Conservation (phyloP, 2,329 filamentous ascomycete genomes). For the Penicillium griseofulvum region DNA sequence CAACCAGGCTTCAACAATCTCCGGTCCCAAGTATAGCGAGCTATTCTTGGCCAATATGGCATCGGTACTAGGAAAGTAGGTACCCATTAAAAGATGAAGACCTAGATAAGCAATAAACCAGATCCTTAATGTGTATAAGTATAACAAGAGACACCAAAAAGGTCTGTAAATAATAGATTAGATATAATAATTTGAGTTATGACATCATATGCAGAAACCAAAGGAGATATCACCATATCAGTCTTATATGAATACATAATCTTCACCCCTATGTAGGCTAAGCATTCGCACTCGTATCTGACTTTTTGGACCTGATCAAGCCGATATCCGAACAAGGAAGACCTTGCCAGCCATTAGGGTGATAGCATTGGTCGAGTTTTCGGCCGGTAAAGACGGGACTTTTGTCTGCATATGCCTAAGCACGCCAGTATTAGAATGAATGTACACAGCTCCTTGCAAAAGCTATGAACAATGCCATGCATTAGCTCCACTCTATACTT, state of each 20-base stretch:
- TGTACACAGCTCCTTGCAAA: neutral
- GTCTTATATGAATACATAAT: neutral
- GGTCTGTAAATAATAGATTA: no score
- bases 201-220: no score
- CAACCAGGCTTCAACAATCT: conserved; percentile 44
- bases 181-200: no score
- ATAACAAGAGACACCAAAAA: no score
- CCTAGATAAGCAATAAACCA: neutral
- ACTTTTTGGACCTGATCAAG: neutral
- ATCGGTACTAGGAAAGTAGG: conserved; percentile 52
- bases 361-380: neutral
- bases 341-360: neutral
- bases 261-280: neutral
- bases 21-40: conserved; percentile 54
- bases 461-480: neutral
- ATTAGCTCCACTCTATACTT: neutral
- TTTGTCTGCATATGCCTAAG: neutral
- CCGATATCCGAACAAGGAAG: neutral
- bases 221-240: no score
- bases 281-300: neutral
- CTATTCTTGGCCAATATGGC: conserved; percentile 53
- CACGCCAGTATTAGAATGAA: neutral
- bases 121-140: no score
- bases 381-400: neutral
- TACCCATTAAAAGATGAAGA: conserved; percentile 26